These are phyloP conservation scores for Leccinum barrowsii DNA, from an alignment of 768 basidiomycete species.

Conservation along the genomic window DNA sequence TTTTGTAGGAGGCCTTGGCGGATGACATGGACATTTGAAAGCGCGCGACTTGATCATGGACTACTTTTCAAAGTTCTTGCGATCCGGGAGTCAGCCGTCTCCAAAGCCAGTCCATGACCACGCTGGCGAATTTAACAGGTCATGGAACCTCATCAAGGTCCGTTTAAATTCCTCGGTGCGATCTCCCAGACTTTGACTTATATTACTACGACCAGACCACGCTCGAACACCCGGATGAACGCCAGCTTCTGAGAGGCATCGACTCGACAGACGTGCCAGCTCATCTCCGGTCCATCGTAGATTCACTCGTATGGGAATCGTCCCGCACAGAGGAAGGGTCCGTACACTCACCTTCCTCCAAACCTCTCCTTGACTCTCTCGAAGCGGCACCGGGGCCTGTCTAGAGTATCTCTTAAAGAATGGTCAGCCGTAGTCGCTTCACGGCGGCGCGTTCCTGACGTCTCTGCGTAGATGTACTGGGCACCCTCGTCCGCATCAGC, in stretches of 20 bases:
- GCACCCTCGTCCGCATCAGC: constrained; percentile 80
- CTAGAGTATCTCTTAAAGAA: constrained; percentile 90
- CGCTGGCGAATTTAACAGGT: constrained; percentile 68
- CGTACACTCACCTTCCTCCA: constrained; percentile 29
- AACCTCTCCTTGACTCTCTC: constrained; percentile 10
- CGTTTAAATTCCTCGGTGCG: constrained; percentile 8
- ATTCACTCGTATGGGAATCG: constrained; percentile 83
- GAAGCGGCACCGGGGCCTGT: constrained; percentile 82
- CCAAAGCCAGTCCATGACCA: constrained; percentile 59
- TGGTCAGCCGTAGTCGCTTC: constrained; percentile 40
- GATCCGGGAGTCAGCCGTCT: constrained; percentile 36
- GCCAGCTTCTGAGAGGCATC: constrained; percentile 81
- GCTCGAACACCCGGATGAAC: constrained; percentile 83
- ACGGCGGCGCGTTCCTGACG: not conserved
- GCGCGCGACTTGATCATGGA: constrained; percentile 48
- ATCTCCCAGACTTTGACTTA: not conserved
- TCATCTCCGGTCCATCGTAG: constrained; percentile 75
- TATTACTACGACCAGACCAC: constrained; percentile 55
- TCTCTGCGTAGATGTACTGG: constrained; percentile 62
- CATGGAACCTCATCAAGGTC: constrained; percentile 76
- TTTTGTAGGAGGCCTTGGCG: constrained; percentile 46
- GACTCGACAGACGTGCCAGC: constrained; percentile 75
- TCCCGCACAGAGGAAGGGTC: constrained; percentile 85
- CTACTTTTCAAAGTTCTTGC: constrained; percentile 82
- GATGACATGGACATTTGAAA: constrained; percentile 13